Evolutionary conservation across 176 grass and related monocot species (phyloP), one percentile per base, ranked within the genome.

Genomic region (Triticum turgidum): DNA sequence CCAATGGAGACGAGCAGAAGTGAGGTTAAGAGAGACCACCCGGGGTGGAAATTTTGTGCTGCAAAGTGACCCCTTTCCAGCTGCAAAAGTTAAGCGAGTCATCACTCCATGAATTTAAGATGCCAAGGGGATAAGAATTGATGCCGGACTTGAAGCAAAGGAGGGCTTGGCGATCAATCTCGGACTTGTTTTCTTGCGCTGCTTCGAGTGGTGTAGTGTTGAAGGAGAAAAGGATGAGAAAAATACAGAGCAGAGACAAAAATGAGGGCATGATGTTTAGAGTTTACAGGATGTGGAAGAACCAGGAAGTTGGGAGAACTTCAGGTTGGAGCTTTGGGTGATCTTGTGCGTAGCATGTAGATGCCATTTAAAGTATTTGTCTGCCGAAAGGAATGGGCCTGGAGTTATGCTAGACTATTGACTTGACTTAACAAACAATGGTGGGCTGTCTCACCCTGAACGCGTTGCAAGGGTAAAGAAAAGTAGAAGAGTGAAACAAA

Each of bases 71-170:
- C 10, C 24, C 61, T 27, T 1, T 64, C 61, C 61, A 64, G 3
- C 22, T 5, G 22, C 61, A 64, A 24, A 27, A 65, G 61, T 25
- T 25, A 0, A 25, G 61, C 11, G 61, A 63, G 22, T 18, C 6
- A 9, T 82, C n/a, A 9, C 22, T 63, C 61, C 61, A 63, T 63
- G n/a, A 24, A 9, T 24, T 4, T 11, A 63, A 22, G 8, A 4
- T 24, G 61, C 9, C n/a, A 24, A 4, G 61, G 61, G n/a, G 1
- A 11, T 25, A 11, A 25, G 22, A 86, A 7, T 7, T 5, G 62
- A 65, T 29, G 67, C 58, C 24, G n/a, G 11, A 20, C 75, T 81
- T 72, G 80, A 92, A 92, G 75, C 35, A 80, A 9, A 87, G 76
- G 25, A 92, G 87, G 12, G 87, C 68, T 4, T 21, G 65, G 5